Evolutionary conservation across 2,329 filamentous ascomycete species (phyloP), one percentile per base, ranked within the genome.

Genomic region (Cercospora zeae-maydis): DNA sequence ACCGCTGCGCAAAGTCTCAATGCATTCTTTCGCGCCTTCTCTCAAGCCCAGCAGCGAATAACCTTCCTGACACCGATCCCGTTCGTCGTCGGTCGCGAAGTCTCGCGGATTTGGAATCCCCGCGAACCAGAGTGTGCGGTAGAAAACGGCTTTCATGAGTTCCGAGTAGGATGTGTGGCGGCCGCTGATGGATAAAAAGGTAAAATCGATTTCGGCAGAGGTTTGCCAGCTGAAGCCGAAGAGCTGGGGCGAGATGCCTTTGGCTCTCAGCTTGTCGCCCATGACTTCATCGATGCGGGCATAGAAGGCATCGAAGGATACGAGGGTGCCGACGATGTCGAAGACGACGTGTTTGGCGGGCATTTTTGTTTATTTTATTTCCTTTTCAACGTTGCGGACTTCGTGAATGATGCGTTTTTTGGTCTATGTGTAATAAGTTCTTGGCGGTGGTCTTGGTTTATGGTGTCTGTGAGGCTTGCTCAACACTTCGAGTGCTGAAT

Each of bases 291-390:
- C 75, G 34, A 84, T 76, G 31, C 74, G 73, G 10, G 76, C 71
- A 63, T 76, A 78, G 67, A 79, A 79, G 54, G 75, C 75, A 14
- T 81, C 76, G 71, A 80, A 82, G 19, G 76, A 78, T 42, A 83
- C 79, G 60, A 76, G 77, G n/a, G 81, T 83, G 53, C 81, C 81
- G 49, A 85, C 83, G 1, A 85, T 77, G 67, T 77, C 75, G 64
- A 74, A 75, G 37, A 75, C 73, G n/a, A 72, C 67, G 56, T 72
- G 66, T 63, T 72, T 72, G 45, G 56, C 45, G 56, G 65, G 68
- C 34, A 55, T 63, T 27, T 24, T 52, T 36, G 10, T 51, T n/a
- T n/a, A n/a, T n/a, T n/a, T n/a, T n/a, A n/a, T n/a, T n/a, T n/a
- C n/a, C n/a, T n/a, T 30, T 39, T 34, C 14, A 13, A n/a, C 30